Evolutionary conservation across 345 rosid species (phyloP), one percentile per base, ranked within the genome.

Genomic region (Ricinus communis): DNA sequence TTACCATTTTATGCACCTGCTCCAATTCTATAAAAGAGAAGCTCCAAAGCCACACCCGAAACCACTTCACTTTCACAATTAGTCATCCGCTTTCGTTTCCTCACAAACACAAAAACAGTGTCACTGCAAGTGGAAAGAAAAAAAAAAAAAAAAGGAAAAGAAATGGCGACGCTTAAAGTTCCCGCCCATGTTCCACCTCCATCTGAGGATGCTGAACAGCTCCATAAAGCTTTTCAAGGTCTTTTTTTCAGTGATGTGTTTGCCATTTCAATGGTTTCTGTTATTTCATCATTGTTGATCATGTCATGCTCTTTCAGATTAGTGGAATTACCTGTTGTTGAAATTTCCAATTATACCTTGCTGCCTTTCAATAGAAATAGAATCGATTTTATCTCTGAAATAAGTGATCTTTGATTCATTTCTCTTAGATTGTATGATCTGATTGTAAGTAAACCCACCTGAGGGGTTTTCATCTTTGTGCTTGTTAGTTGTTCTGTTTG

Each of bases 181-280:
- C 96, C 97, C 0, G 74, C 82, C 38, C 74, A 78, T 30, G 84
- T 81, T 74, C 98, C 98, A 21, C 60, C 86, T 71, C 93, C 96
- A 2, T 78, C 91, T 33, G 96, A 89, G 80, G 98, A 93, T 68
- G 90, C 89, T 62, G 97, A 93, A 80, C 91, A 91, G 80, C 97
- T 93, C 73, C 84, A 74, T 47, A 93, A 89, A 74, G 98, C 98
- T 46, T 91, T 91, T 63, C 60, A 73, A 85, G 98, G 97, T 91
- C 55, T 72, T 15, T 49, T 5, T 4, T 18, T 49, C 0, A n/a
- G 0, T 2, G 22, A 19, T n/a, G 60, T 53, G 57, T n/a, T 21
- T 53, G 25, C 13, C 10, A 6, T 21, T 53, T 25, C 31, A 0
- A 51, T 53, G 13, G 51, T 8, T 9, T 21, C n/a, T n/a, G n/a